Evolutionary conservation across 2,329 filamentous ascomycete genomes (phyloP).

Genomic region (Colletotrichum eremochloae): DNA sequence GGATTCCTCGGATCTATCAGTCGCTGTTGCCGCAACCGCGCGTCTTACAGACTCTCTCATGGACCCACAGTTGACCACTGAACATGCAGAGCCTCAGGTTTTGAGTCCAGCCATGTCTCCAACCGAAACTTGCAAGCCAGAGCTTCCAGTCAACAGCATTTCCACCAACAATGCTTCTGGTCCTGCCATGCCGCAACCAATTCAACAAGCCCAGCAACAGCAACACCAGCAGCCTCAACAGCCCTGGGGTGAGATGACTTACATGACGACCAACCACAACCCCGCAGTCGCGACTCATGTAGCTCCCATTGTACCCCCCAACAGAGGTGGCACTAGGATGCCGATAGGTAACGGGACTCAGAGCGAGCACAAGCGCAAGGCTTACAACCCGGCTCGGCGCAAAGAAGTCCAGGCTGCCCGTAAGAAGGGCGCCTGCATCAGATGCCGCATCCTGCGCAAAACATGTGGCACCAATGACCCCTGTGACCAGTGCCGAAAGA

Average conservation of each 20-base stretch:
- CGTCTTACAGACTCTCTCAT: slow-evolving; percentile 68
- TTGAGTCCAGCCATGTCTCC: slow-evolving; percentile 30
- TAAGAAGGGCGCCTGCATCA: slow-evolving; percentile 74
- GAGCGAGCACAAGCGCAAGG: slow-evolving; percentile 43
- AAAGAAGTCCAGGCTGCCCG: slow-evolving; percentile 76
- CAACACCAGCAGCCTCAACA: slow-evolving; percentile 48
- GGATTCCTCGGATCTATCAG: slow-evolving; percentile 65
- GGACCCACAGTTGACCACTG: slow-evolving; percentile 60
- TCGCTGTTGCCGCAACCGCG: slow-evolving; percentile 69
- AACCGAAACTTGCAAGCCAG: slow-evolving; percentile 26
- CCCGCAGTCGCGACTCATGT: slow-evolving; percentile 34
- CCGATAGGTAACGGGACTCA: slow-evolving; percentile 42
- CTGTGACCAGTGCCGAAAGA: slow-evolving; percentile 74
- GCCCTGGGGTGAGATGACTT: slow-evolving; percentile 68
- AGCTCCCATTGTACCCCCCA: slow-evolving; percentile 42
- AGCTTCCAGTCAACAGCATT: neutral
- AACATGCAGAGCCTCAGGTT: slow-evolving; percentile 30
- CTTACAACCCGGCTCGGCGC: slow-evolving; percentile 63
- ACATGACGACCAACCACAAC: slow-evolving; percentile 53
- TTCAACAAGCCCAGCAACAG: slow-evolving; percentile 10
- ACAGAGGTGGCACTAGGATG: slow-evolving; percentile 66
- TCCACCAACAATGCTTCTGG: neutral
- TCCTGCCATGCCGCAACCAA: neutral
- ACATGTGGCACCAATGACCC: slow-evolving; percentile 75
- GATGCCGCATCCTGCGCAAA: slow-evolving; percentile 75